Evolutionary conservation across 1,139 yeast genomes (phyloP), one percentile per base, ranked within the genome.

Genomic region (Petasospora fabianii): DNA sequence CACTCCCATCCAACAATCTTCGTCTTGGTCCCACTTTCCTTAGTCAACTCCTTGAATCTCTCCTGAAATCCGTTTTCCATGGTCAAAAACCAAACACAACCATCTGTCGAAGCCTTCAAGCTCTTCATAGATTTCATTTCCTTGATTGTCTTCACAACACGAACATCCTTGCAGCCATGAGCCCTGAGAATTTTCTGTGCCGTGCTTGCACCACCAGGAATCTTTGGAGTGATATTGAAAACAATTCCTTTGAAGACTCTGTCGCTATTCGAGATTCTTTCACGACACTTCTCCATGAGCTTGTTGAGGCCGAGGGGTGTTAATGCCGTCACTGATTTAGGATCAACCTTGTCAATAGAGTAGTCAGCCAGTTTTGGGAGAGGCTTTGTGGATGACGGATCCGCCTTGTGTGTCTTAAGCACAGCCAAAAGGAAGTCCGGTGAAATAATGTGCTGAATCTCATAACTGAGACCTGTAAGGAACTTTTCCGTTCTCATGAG

Each of bases 401-500:
- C 37, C 39, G 14, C 54, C 57, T 35, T 51, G 48, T 29, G 60
- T 61, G 30, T 54, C 60, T 38, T 45, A 20, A 76, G 48, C 0
- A 76, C 64, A 32, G 72, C 76, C 3, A 49, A 44, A 3, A 65
- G 29, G 37, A 65, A 66, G 8, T 51, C 41, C 1, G 69, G 66
- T 3, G 51, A 45, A 9, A 66, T 36, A 3, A 61, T 59, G 39
- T 59, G 49, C 22, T 54, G 55, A 32, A 64, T 39, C 1, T 60
- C 59, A 34, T 58, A 56, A 38, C 65, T 55, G 8, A 66, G 48
- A 6, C 63, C 59, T 14, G 51, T 55, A 26, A 92, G 68, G 55
- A 90, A 90, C 61, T 92, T 92, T 44, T 84, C 95, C 0, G 97
- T 92, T 48, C 97, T 72, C 51, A 84, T 60, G 11, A 83, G 71